These are phyloP conservation scores for Apophysomyces variabilis DNA, from an alignment of 371 early-diverging fungal genomes.

Conservation along the genomic window DNA sequence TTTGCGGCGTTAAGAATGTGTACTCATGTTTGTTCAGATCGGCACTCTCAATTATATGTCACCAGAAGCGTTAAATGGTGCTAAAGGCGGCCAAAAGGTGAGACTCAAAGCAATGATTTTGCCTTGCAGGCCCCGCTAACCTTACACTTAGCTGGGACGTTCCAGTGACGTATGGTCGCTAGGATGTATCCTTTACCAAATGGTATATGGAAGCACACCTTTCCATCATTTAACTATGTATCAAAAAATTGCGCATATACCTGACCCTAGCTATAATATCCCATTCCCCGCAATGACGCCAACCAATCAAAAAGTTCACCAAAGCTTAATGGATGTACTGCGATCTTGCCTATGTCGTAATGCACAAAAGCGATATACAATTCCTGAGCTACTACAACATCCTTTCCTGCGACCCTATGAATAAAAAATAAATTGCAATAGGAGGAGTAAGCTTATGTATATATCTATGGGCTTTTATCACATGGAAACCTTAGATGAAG, in stretches of 20 bases:
- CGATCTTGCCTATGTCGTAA: slow-evolving; percentile 19
- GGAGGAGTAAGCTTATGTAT: background rate
- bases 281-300: slow-evolving; percentile 41
- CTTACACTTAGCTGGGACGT: slow-evolving; percentile 57
- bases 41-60: slow-evolving; percentile 99
- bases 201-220: slow-evolving; percentile 92
- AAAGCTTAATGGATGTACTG: slow-evolving; percentile 17
- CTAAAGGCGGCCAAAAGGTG: slow-evolving; percentile 19
- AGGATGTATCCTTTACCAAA: slow-evolving; percentile 97
- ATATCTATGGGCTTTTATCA: background rate
- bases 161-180: slow-evolving; percentile 97
- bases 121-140: background rate
- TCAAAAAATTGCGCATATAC: slow-evolving; percentile 74
- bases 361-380: slow-evolving; percentile 10
- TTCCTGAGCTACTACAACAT: slow-evolving; percentile 19
- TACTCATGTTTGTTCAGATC: slow-evolving; percentile 33
- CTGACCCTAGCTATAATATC: slow-evolving; percentile 68
- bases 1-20: background rate
- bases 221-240: slow-evolving; percentile 74
- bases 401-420: slow-evolving; percentile 7
- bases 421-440: background rate
- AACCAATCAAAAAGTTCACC: background rate
- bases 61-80: slow-evolving; percentile 84
- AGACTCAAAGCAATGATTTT: slow-evolving; percentile 39
- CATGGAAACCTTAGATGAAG: background rate